phyloP scores from a whole-genome alignment of 345 rosid genomes.

The Eucalyptus caleyi region DNA sequence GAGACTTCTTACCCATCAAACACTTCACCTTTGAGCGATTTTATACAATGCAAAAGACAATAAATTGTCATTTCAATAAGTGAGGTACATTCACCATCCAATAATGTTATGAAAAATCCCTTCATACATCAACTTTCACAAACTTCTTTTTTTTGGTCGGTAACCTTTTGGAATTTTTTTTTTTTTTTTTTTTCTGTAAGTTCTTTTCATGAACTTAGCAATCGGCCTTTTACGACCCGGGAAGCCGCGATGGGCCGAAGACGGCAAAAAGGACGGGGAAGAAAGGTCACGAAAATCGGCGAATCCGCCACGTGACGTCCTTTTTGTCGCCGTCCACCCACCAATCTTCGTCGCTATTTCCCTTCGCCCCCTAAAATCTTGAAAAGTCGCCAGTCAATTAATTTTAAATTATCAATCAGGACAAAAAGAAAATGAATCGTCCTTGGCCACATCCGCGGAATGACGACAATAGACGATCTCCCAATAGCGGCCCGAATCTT shows the following conservation, averaged over 20 bases:
- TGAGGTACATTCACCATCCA: rapidly evolving
- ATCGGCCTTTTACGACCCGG: too few species aligned
- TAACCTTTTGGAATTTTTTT: too few species aligned
- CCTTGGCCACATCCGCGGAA: neutral
- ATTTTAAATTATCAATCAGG: neutral
- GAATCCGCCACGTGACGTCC: neutral
- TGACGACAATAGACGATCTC: neutral
- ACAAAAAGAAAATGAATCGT: neutral
- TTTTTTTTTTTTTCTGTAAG: too few species aligned
- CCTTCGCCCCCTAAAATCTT: rapidly evolving
- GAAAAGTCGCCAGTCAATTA: neutral
- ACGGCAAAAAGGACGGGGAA: neutral
- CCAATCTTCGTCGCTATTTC: neutral
- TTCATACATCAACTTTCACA: too few species aligned
- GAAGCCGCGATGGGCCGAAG: neutral
- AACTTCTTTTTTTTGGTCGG: too few species aligned
- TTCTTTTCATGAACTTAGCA: neutral
- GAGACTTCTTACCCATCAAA: neutral
- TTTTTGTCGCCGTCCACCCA: neutral
- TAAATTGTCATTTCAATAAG: neutral
- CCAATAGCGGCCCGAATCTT: neutral
- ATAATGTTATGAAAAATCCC: too few species aligned
- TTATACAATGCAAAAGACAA: neutral
- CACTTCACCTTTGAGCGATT: rapidly evolving
- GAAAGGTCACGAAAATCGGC: neutral